Base-by-base conservation (phyloP, 163 green algal species). In the Scenedesmus sp. region DNA sequence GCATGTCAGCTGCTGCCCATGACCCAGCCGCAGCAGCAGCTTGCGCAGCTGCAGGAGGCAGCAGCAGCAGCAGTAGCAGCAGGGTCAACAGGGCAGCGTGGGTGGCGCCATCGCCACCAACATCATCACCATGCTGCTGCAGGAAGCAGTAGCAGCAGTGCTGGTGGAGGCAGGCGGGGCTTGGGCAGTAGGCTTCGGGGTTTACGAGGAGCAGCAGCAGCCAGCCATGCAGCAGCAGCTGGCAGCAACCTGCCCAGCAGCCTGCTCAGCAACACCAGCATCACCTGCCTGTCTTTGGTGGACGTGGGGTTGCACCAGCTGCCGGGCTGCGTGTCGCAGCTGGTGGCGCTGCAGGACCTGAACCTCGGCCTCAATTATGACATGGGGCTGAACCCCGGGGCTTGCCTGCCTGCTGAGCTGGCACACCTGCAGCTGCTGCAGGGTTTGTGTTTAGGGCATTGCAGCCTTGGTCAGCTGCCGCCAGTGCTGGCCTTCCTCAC, bases 281-380 rank as follows among this genome's bases (percentile, higher is more conserved):
- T 91, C 0, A 80, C 24, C 2, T 68, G 46, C 24, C 40, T 92
- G 0, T 76, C 65, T 4, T 44, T 92, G 1, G 88, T 88, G 18
- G 88, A 92, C 35, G 65, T 87, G 15, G 81, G 65, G 1, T 40
- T 92, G 68, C 33, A 65, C 33, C 33, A 51, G 35, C 42, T 89
- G n/a, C 81, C 81, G 12, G 15, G 35, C 26, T 85, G 65, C 43
- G 51, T 92, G 16, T 78, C 81, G 7, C 49, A 79, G 46, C 88
- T 92, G 24, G 46, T 78, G 56, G 88, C 88, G 3, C 51, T 92
- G 35, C 53, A 81, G 61, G 81, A 83, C 15, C 81, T 92, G 26
- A 56, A 84, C 33, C 65, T 92, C 12, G 68, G 68, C 0, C 46
- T 76, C n/a, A 92, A 92, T 68, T 68, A 86, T n/a, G 88, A 88